These are phyloP conservation scores for Wickerhamiella dianesei DNA, from an alignment of 805 yeast genomes.

Conservation along the genomic window DNA sequence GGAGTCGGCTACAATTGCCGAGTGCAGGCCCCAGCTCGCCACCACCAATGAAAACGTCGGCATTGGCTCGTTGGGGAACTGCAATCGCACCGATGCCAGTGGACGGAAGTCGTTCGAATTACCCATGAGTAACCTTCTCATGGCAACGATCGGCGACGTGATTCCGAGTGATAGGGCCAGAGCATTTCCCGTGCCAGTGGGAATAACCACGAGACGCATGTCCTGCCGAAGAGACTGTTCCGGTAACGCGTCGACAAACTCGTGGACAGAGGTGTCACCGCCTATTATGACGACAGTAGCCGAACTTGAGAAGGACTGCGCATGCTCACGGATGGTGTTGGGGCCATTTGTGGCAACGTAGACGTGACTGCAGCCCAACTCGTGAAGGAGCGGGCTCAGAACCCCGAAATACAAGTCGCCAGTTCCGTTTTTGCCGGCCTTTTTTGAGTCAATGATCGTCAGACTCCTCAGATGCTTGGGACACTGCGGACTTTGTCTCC, in stretches of 20 bases:
- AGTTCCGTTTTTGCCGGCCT: constrained; percentile 8
- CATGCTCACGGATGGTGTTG: constrained; percentile 23
- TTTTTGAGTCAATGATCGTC: constrained; percentile 17
- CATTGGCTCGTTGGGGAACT: constrained; percentile 28
- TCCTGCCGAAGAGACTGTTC: constrained; percentile 3
- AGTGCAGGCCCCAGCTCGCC: constrained; percentile 75
- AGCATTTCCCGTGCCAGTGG: constrained; percentile 84
- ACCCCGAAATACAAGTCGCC: constrained; percentile 21
- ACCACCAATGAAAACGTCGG: constrained; percentile 40
- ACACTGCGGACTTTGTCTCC: constrained; percentile 6
- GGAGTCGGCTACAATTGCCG: constrained; percentile 68
- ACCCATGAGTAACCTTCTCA: constrained; percentile 19
- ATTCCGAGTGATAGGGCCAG: constrained; percentile 47
- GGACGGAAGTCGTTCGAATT: constrained; percentile 19
- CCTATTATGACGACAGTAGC: constrained; percentile 50
- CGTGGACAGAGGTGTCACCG: constrained; percentile 78
- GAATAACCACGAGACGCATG: constrained; percentile 31
- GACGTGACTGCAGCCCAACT: constrained; percentile 23
- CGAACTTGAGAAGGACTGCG: constrained; percentile 21
- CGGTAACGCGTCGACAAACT: constrained; percentile 45
- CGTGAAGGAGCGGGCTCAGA: constrained; percentile 24
- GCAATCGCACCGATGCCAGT: constrained; percentile 33
- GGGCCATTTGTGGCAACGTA: constrained; percentile 25
- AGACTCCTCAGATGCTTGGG: constrained; percentile 20
- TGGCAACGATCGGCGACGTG: constrained; percentile 19